Evolutionary conservation across 2,329 filamentous ascomycete genomes (phyloP), one percentile per base, ranked within the genome.

Genomic region (Lecanosticta acicola): DNA sequence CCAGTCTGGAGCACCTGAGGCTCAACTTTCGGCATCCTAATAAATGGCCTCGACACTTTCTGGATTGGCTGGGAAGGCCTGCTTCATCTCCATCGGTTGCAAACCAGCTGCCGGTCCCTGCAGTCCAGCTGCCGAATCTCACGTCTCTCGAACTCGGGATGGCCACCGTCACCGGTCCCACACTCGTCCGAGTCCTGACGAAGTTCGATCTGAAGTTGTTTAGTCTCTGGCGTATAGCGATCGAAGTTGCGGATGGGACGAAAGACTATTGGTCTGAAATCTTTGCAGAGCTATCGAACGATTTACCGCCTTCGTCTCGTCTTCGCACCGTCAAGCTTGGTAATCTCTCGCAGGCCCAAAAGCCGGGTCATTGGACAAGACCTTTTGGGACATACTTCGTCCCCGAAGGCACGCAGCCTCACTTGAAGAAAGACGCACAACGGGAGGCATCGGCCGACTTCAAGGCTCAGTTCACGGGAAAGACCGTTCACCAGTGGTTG

Each of bases 171-270:
- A 1, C 29, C 3, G 33, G 17, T 4, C n/a, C 8, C 2, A 43
- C 41, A 9, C 47, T 60, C 2, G 26, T 55, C 10, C 43, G 45
- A 24, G 43, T 50, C 17, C 42, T 59, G 13, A 39, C 40, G n/a
- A 59, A 56, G 17, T 57, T 56, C 32, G 20, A 52, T 16, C 36
- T 60, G 24, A 41, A 41, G 16, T 54, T 53, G 4, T 39, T 58
- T 36, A 58, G 53, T 16, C 18, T 60, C 8, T 59, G 57, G 54
- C 53, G 56, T 16, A 41, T 58, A n/a, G 14, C 16, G 3, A 39
- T 55, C 4, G 19, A 34, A 17, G 20, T 17, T 41, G 33, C 14
- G 39, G 19, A 8, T 14, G 20, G 4, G 1, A 5, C 36, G 4
- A 32, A 19, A 16, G 44, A 50, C 38, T 34, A 34, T n/a, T 52